These are phyloP conservation scores for Vitellaria paradoxa DNA, from an alignment of 179 eudicot genomes.

Conservation along the genomic window DNA sequence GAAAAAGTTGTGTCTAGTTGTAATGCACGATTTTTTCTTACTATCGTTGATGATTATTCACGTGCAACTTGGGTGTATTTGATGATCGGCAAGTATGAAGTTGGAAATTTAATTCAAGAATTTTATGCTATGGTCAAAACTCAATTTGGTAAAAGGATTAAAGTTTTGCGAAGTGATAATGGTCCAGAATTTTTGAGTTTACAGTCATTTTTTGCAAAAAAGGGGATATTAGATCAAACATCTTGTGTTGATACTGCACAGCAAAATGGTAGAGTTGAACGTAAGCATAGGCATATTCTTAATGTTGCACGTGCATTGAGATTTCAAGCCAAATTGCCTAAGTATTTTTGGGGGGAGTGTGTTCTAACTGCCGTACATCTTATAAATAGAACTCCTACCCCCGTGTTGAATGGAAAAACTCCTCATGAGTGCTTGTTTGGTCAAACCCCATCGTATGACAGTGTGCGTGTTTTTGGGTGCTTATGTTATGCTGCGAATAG, in stretches of 20 bases:
- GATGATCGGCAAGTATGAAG: neutral
- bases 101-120: too few relatives aligned
- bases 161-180: neutral
- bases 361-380: too few relatives aligned
- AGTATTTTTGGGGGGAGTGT: neutral
- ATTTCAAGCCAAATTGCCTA: neutral
- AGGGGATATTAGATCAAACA: too few relatives aligned
- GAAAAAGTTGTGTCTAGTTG: too few relatives aligned
- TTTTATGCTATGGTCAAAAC: too few relatives aligned
- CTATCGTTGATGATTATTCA: neutral
- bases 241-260: too few relatives aligned
- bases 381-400: neutral
- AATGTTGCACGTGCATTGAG: neutral
- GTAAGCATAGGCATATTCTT: too few relatives aligned
- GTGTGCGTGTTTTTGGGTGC: too few relatives aligned
- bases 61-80: neutral
- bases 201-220: neutral
- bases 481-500: too few relatives aligned
- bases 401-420: neutral
- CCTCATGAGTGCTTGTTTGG: too few relatives aligned
- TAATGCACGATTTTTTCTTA: too few relatives aligned
- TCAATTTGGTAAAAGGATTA: neutral
- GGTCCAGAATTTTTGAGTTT: neutral
- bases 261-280: neutral
- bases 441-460: too few relatives aligned